Base-by-base conservation (phyloP, 495 filamentous ascomycete species). In the Penicillium nucicola region DNA sequence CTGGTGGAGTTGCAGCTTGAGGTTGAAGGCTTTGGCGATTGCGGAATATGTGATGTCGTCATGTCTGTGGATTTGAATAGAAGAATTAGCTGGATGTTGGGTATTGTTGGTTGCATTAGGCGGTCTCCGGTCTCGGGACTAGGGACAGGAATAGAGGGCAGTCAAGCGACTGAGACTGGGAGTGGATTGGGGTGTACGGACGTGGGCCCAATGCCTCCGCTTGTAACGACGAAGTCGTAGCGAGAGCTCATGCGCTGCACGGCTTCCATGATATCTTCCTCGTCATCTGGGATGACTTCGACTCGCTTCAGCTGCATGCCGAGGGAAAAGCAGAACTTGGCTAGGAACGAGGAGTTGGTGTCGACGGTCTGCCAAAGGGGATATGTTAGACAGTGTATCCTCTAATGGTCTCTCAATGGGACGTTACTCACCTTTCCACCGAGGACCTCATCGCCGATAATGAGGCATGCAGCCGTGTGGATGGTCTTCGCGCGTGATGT, bases 21-120 rank as follows among this genome's bases (percentile, higher is more conserved):
- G 77, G 32, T 69, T 65, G 66, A 96, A 98, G 18, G 91, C 93
- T 55, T 90, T 89, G 34, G 89, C 93, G 60, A 98, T 92, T 18
- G 92, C 92, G 60, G 84, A 71, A 76, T 98, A 98, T 32, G 93
- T 97, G 55, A 98, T 97, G 62, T 98, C 93, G 62, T 98, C 93
- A 71, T 97, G 93, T 46, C 87, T 93, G 58, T 53, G 51, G 5
- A 5, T 11, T 11, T 9, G 34, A 15, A 37, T 15, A 48, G 19
- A 13, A 13, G 6, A 10, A 34, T 30, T 37, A 36, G 33, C 2
- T 15, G 15, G 2, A 4, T 9, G 25, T 37, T 12, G 35, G 7
- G 5, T 12, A 2, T 19, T 19, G 20, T n/a, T 0, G 15, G n/a
- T 10, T 12, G n/a, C 15, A 7, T 19, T n/a, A 14, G 1, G 1